Conservation (phyloP, 352 stramenopile species). For the Thalassiosira hispida region DNA sequence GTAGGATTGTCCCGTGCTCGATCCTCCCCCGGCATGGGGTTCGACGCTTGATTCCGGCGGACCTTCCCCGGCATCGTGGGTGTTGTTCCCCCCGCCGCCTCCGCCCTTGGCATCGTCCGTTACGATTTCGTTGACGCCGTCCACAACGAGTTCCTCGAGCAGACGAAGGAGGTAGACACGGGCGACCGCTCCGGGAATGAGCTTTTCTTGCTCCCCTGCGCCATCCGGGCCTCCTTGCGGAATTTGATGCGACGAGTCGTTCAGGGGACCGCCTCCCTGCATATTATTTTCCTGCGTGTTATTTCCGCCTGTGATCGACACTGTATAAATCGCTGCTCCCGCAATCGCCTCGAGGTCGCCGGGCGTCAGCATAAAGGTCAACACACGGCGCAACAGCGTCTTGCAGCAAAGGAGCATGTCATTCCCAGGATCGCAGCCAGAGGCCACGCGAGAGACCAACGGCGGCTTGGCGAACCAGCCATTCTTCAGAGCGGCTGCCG, state of each 20-base stretch:
- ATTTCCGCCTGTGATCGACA: slow-evolving; percentile 70
- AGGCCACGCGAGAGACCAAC: slow-evolving; percentile 68
- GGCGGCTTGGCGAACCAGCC: slow-evolving; percentile 75
- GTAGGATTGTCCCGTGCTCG: slow-evolving; percentile 70
- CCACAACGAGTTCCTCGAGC: slow-evolving; percentile 85
- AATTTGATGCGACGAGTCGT: no score
- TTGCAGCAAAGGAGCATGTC: slow-evolving; percentile 82
- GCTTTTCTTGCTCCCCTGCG: slow-evolving; percentile 45
- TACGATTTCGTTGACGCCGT: slow-evolving; percentile 86
- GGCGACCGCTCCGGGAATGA: slow-evolving; percentile 71
- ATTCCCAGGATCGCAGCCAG: slow-evolving; percentile 81
- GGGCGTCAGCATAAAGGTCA: slow-evolving; percentile 86
- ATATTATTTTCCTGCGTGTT: slow-evolving; percentile 21
- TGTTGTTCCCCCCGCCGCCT: no score
- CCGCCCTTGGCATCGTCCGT: slow-evolving; percentile 54
- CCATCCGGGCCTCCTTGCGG: slow-evolving; percentile 18
- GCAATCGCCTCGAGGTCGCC: slow-evolving; percentile 83
- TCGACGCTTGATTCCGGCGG: slow-evolving; percentile 55
- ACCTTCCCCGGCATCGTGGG: slow-evolving; percentile 34
- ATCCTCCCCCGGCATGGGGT: slow-evolving; percentile 76
- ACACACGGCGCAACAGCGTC: slow-evolving; percentile 77
- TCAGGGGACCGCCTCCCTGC: no score
- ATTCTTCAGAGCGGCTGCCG: slow-evolving; percentile 53
- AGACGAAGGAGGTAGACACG: slow-evolving; percentile 85
- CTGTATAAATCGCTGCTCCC: slow-evolving; percentile 83